Conservation (phyloP, 257 asterid species). For the Marsdenia floribunda region DNA sequence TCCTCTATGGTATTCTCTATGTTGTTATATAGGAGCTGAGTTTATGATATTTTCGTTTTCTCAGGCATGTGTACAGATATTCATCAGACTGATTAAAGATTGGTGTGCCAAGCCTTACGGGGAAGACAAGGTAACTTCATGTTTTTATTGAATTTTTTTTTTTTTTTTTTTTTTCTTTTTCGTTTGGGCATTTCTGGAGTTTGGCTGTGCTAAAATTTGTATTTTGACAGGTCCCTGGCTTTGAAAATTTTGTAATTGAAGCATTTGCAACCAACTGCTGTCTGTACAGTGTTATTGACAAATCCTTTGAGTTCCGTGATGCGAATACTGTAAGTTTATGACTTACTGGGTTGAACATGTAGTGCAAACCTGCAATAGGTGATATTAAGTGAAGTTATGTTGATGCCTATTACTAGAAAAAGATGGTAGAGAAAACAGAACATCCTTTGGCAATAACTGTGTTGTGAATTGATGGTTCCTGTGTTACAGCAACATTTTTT, state of each 20-base stretch:
- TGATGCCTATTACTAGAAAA: background rate
- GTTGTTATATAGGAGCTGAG: slow-evolving; percentile 6
- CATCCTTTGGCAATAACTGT: background rate
- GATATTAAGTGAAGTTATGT: background rate
- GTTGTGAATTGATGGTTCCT: background rate
- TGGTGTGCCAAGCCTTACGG: slow-evolving; percentile 68
- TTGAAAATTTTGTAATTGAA: slow-evolving; percentile 65
- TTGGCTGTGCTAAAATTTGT: slow-evolving; percentile 23
- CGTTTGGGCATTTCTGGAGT: background rate
- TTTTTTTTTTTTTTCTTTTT: too few species aligned
- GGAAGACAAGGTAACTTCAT: slow-evolving; percentile 58
- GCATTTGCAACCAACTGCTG: slow-evolving; percentile 82
- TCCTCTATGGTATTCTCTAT: slow-evolving; percentile 2
- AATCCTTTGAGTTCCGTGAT: slow-evolving; percentile 84
- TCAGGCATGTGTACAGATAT: slow-evolving; percentile 89
- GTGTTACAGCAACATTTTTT: background rate
- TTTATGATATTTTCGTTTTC: slow-evolving; percentile 10
- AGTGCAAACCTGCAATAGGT: background rate
- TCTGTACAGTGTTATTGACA: slow-evolving; percentile 85
- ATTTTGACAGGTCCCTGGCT: slow-evolving; percentile 83
- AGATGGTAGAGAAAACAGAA: too few species aligned
- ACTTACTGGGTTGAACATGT: background rate
- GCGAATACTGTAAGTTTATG: slow-evolving; percentile 79
- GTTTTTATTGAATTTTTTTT: background rate
- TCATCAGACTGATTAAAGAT: slow-evolving; percentile 81